Evolutionary conservation across 1,284 basidiomycete genomes (phyloP).

Genomic region (Trichosporon sp.): DNA sequence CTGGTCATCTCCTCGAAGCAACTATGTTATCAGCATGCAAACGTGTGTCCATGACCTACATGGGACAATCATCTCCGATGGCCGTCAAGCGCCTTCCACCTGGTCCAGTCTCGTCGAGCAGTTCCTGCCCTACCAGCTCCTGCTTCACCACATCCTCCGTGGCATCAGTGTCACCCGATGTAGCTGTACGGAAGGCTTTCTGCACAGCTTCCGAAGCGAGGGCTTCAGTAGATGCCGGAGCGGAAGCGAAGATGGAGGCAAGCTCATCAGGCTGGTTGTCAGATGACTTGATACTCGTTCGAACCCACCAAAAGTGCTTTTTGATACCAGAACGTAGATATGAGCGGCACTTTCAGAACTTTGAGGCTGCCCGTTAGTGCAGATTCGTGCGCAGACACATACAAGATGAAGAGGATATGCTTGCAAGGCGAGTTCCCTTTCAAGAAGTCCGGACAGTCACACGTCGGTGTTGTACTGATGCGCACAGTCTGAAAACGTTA

Average conservation of each 20-base stretch:
- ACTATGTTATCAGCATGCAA: conserved; percentile 5
- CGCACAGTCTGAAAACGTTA: conserved; percentile 24
- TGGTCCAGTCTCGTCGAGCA: neutral
- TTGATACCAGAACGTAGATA: conserved; percentile 30
- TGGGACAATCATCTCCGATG: conserved; percentile 40
- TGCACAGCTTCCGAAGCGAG: conserved; percentile 18
- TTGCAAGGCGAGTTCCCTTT: conserved; percentile 39
- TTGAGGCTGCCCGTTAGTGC: conserved; percentile 22
- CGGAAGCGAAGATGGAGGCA: neutral
- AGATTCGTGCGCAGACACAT: neutral
- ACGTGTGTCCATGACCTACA: conserved; percentile 18
- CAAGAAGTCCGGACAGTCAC: conserved; percentile 34
- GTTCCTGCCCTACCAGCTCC: neutral
- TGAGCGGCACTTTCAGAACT: conserved; percentile 30
- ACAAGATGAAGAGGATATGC: conserved; percentile 42
- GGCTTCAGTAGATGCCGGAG: neutral
- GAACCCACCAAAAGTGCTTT: conserved; percentile 31
- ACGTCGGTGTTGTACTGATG: conserved; percentile 20
- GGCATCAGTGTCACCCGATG: conserved; percentile 17
- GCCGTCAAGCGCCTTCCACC: conserved; percentile 14
- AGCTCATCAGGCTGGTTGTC: neutral
- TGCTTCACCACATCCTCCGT: neutral
- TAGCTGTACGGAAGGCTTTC: conserved; percentile 25
- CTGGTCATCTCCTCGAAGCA: conserved; percentile 38
- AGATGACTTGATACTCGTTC: neutral